phyloP scores from a whole-genome alignment of 176 grass and related monocot species.

The Avena atlantica region DNA sequence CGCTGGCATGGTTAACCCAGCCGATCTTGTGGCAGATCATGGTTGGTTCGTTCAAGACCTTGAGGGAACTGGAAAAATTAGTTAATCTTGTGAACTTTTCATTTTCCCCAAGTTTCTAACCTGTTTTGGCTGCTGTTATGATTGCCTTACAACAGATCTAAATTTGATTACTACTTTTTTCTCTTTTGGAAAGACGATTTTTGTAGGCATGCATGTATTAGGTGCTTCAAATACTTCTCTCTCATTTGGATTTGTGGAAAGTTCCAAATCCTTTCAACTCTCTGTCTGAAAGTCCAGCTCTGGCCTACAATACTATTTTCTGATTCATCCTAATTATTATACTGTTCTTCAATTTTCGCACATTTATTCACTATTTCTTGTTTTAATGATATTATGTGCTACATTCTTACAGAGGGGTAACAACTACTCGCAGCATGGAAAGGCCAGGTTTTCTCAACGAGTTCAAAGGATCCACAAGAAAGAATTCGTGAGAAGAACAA shows the following conservation, averaged over 20 bases:
- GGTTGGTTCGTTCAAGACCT: background rate
- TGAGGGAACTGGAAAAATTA: background rate
- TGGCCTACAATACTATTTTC: background rate
- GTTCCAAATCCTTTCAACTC: background rate
- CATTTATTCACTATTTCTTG: background rate
- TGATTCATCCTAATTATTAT: background rate
- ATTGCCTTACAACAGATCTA: background rate
- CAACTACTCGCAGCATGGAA: background rate
- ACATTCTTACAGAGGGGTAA: background rate
- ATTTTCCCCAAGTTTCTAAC: background rate
- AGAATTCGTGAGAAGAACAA: conserved; percentile 22
- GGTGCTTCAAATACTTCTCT: background rate
- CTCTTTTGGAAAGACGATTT: background rate
- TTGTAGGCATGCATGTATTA: background rate
- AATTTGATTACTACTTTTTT: background rate
- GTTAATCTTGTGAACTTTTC: background rate
- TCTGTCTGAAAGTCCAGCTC: background rate
- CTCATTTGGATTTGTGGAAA: background rate
- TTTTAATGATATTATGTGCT: background rate
- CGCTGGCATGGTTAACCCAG: background rate
- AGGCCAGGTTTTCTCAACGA: background rate
- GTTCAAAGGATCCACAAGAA: background rate
- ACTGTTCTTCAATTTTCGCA: background rate
- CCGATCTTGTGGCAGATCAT: background rate
- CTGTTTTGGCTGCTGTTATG: background rate